Percentiles rank a stretch among this genome's conserved stretches.
These are phyloP conservation scores for Lobulomyces angularis DNA, from an alignment of 192 early-diverging fungal species.

Conservation along the genomic window DNA sequence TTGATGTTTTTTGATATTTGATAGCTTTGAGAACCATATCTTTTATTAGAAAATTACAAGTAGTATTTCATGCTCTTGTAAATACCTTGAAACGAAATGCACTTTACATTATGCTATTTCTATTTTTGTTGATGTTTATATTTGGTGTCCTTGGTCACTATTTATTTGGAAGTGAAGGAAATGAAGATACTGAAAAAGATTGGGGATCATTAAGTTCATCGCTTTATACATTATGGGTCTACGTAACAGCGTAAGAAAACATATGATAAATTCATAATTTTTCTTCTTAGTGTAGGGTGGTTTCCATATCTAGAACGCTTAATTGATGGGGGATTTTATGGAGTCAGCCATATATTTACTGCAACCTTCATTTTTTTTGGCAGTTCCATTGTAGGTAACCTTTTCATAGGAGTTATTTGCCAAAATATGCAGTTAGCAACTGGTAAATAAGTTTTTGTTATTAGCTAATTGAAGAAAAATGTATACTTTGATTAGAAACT, in stretches of 20 bases:
- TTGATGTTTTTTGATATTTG: too few relatives aligned
- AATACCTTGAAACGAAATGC: slow-evolving; percentile 23
- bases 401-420: slow-evolving; percentile 40
- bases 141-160: slow-evolving; percentile 31
- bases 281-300: slow-evolving; percentile 24
- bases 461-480: slow-evolving; percentile 1
- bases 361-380: slow-evolving; percentile 28
- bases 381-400: slow-evolving; percentile 35
- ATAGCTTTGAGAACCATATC: slow-evolving; percentile 12
- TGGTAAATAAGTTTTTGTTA: slow-evolving; percentile 4
- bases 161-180: slow-evolving; percentile 22
- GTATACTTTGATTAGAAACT: slow-evolving; percentile 13
- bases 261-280: neutral
- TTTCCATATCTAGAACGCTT: slow-evolving; percentile 22
- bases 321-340: slow-evolving; percentile 11
- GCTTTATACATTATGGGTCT: slow-evolving; percentile 23
- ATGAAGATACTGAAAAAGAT: slow-evolving; percentile 2
- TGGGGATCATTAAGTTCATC: slow-evolving; percentile 14
- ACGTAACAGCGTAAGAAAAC: slow-evolving; percentile 18
- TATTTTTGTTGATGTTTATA: slow-evolving; percentile 30
- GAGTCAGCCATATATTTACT: slow-evolving; percentile 18
- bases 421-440: too few relatives aligned
- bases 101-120: slow-evolving; percentile 27
- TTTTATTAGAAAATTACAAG: slow-evolving; percentile 18
- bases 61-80: slow-evolving; percentile 28